These are phyloP conservation scores for Trypanosoma caninum DNA, from an alignment of 208 protist genomes.

Conservation along the genomic window DNA sequence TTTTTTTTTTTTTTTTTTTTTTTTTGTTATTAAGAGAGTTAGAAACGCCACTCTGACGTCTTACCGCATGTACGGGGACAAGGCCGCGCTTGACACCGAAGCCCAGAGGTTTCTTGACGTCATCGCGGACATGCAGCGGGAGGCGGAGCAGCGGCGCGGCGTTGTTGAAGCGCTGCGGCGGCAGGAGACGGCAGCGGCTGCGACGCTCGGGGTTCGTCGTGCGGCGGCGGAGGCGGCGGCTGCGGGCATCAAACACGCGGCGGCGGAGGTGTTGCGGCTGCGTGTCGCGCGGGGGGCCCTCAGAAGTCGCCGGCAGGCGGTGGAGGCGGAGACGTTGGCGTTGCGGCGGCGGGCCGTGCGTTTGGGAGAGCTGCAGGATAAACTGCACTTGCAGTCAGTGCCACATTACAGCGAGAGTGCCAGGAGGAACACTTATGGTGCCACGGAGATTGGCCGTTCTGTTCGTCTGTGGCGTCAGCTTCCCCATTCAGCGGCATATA, in stretches of 20 bases:
- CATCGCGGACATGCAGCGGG: constrained; percentile 18
- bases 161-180: constrained; percentile 5
- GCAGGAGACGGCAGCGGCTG: not conserved
- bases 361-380: not conserved
- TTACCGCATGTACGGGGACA: not conserved
- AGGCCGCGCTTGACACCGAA: not conserved
- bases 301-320: not conserved
- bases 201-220: not conserved
- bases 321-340: not conserved
- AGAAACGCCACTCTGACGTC: not conserved
- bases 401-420: not conserved
- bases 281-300: constrained; percentile 1
- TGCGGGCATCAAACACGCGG: constrained; percentile 3
- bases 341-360: not conserved
- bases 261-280: constrained; percentile 9
- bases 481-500: not conserved
- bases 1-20: constrained; percentile 6
- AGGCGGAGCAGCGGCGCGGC: constrained; percentile 12
- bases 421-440: not conserved
- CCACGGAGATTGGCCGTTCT: not conserved
- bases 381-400: not conserved
- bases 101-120: constrained; percentile 17
- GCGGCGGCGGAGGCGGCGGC: not conserved
- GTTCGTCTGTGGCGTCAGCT: constrained; percentile 1
- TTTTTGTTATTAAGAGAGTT: not conserved